These are phyloP conservation scores for Rhodomyrtus psidioides DNA, from an alignment of 441 rosid genomes.

Conservation along the genomic window DNA sequence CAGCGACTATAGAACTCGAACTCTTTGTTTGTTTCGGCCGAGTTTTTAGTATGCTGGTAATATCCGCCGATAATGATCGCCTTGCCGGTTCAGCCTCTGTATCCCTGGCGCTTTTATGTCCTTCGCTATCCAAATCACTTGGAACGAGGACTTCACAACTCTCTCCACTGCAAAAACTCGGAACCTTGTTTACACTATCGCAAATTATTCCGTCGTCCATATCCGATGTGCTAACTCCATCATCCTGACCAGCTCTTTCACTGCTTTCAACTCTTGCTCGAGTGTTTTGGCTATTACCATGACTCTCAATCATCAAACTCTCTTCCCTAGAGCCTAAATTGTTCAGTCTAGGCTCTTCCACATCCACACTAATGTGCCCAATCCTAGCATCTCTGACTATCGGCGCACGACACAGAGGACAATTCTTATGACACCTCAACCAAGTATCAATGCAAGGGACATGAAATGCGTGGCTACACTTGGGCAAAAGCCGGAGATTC, in stretches of 20 bases:
- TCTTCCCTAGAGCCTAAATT: not conserved
- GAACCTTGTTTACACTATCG: not conserved
- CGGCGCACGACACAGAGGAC: slow-evolving; percentile 13
- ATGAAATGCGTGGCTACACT: slow-evolving; percentile 14
- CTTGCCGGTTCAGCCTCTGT: not conserved
- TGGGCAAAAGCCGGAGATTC: slow-evolving; percentile 7
- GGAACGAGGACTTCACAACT: not conserved
- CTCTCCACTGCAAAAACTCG: not conserved
- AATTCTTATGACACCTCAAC: slow-evolving; percentile 6
- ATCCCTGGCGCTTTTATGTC: not conserved
- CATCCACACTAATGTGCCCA: not conserved
- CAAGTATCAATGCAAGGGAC: slow-evolving; percentile 11
- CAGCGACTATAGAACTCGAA: not conserved
- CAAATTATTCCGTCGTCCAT: not conserved
- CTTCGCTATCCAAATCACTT: not conserved
- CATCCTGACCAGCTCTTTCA: not conserved
- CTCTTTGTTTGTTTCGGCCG: not conserved
- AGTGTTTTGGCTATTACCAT: not conserved
- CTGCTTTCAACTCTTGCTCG: not conserved
- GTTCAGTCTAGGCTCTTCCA: not conserved
- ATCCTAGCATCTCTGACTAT: not conserved
- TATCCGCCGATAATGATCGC: not conserved
- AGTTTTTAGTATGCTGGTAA: not conserved
- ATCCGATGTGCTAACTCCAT: not conserved
- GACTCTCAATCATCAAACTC: not conserved